Conservation (phyloP, 176 grass and related monocot genomes). For the Triticum monococcum region DNA sequence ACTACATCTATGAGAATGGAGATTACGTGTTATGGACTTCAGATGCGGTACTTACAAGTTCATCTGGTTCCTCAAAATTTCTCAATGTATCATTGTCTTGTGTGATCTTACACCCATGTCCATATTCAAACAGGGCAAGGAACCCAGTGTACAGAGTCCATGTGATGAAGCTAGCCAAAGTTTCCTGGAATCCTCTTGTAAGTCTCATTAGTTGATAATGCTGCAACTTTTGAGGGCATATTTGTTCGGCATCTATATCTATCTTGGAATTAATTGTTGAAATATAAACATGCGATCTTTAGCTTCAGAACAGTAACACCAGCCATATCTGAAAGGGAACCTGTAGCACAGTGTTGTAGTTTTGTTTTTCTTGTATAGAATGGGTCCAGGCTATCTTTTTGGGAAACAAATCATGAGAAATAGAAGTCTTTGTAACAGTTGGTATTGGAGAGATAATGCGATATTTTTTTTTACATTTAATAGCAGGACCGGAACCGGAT, state of each 20-base stretch:
- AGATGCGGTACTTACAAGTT: slow-evolving; percentile 29
- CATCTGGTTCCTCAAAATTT: slow-evolving; percentile 11
- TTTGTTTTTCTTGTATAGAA: not conserved
- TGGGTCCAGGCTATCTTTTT: not conserved
- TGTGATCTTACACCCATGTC: slow-evolving; percentile 25
- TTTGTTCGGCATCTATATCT: not conserved
- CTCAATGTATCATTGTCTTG: not conserved
- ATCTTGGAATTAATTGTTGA: slow-evolving; percentile 14
- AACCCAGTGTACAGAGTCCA: slow-evolving; percentile 27
- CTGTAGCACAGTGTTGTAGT: not conserved
- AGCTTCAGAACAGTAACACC: not conserved
- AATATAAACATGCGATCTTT: not conserved
- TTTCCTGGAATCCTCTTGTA: slow-evolving; percentile 39
- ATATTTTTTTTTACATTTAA: slow-evolving; percentile 15
- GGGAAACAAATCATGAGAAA: slow-evolving; percentile 6
- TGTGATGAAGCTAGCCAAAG: slow-evolving; percentile 35
- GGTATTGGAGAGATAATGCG: slow-evolving; percentile 23
- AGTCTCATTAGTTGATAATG: not conserved
- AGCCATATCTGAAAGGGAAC: not conserved
- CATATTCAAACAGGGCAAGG: slow-evolving; percentile 38
- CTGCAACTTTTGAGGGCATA: slow-evolving; percentile 4
- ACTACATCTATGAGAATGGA: slow-evolving; percentile 70
- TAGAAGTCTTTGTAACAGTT: not conserved
- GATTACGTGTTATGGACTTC: slow-evolving; percentile 44
- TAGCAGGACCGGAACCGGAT: slow-evolving; percentile 38